phyloP scores from a whole-genome alignment of 2,329 filamentous ascomycete genomes.

The Trichoderma hamatum region DNA sequence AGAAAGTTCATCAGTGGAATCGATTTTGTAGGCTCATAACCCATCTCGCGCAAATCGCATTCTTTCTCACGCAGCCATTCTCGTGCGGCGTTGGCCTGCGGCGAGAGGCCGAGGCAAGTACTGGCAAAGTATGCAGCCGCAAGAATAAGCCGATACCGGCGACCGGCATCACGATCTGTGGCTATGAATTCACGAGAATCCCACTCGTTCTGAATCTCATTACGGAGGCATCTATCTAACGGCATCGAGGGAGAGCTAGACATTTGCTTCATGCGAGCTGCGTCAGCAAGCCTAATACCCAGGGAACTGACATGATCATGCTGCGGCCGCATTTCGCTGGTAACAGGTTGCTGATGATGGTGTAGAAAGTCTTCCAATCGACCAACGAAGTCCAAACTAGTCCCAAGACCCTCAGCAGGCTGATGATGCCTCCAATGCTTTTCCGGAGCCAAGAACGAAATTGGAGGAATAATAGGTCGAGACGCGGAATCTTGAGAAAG shows the following conservation, averaged over 20 bases:
- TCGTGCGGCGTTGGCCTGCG: slow-evolving; percentile 20
- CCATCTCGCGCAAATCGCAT: slow-evolving; percentile 7
- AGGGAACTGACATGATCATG: not conserved
- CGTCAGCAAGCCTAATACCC: slow-evolving; percentile 2
- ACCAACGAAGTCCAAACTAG: not conserved
- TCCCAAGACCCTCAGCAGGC: not conserved
- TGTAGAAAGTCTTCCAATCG: not conserved
- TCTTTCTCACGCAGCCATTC: slow-evolving; percentile 28
- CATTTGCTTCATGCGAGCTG: not conserved
- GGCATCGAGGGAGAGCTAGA: not conserved
- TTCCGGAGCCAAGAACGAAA: not conserved
- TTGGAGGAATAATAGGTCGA: not conserved
- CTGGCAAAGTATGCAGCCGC: slow-evolving; percentile 20
- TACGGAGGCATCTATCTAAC: slow-evolving; percentile 21
- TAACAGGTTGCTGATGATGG: not conserved
- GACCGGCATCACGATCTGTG: not conserved
- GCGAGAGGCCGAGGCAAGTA: slow-evolving; percentile 4
- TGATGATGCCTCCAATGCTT: not conserved
- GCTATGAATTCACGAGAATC: not conserved
- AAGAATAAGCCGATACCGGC: slow-evolving; percentile 12
- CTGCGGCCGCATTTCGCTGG: slow-evolving; percentile 8
- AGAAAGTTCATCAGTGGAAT: slow-evolving; percentile 13
- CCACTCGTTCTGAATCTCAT: slow-evolving; percentile 16
- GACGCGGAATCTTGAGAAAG: not conserved
- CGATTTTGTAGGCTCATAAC: slow-evolving; percentile 13